Conservation (phyloP, 2,329 filamentous ascomycete species). For the Atkinsonella hypoxylon region DNA sequence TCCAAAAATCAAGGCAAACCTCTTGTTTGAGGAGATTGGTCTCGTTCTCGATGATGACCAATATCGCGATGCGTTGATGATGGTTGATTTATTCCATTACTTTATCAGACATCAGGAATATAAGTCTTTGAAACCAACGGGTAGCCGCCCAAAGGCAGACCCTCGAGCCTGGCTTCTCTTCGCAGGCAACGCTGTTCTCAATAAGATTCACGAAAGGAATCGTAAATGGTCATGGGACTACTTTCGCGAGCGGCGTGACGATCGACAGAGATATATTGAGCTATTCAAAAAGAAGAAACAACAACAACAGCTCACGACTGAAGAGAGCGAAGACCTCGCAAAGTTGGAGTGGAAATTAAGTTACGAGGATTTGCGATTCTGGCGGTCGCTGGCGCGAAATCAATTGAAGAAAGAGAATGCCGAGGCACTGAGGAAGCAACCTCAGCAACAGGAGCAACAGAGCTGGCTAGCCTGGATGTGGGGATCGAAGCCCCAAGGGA, state of each 20-base stretch:
- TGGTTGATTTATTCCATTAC: constrained; percentile 96
- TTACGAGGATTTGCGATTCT: constrained; percentile 95
- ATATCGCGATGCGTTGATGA: constrained; percentile 94
- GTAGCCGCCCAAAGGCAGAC: constrained; percentile 70
- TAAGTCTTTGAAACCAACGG: constrained; percentile 81
- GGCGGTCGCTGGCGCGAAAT: constrained; percentile 86
- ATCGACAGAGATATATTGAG: constrained; percentile 78
- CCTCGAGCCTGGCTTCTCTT: constrained; percentile 88
- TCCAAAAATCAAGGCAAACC: constrained; percentile 78
- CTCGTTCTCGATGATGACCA: constrained; percentile 96
- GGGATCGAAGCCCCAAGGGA: constrained; percentile 59
- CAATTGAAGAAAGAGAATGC: constrained; percentile 93
- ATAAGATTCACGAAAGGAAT: constrained; percentile 92
- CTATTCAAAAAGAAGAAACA: constrained; percentile 91
- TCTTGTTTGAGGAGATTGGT: constrained; percentile 94
- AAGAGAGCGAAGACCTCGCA: constrained; percentile 62
- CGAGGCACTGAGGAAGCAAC: constrained; percentile 60
- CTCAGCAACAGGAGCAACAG: constrained; percentile 52
- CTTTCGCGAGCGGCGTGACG: constrained; percentile 83
- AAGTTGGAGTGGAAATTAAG: constrained; percentile 74
- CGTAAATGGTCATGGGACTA: constrained; percentile 92
- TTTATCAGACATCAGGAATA: constrained; percentile 97
- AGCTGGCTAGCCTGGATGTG: constrained; percentile 90
- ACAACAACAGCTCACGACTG: constrained; percentile 54
- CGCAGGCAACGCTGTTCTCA: constrained; percentile 76